These are phyloP conservation scores for Protomyces macrosporus DNA, from an alignment of 1,139 yeast species.

Conservation along the genomic window DNA sequence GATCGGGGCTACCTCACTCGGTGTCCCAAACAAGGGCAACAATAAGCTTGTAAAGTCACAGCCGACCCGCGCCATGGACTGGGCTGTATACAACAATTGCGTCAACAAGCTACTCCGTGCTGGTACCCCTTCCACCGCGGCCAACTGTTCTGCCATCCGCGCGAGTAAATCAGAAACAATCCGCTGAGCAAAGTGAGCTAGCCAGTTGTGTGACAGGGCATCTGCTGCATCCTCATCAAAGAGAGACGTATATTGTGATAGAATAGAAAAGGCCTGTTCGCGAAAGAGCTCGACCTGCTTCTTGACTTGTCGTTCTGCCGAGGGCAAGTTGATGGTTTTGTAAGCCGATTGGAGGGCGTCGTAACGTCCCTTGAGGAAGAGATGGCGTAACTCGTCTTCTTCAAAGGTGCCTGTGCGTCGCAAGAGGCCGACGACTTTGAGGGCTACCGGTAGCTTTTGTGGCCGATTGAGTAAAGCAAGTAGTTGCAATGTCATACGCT, in stretches of 20 bases:
- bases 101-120: conserved; percentile 59
- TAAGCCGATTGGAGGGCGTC: conserved; percentile 44
- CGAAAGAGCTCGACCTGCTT: conserved; percentile 76
- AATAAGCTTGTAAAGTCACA: conserved; percentile 53
- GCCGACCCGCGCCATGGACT: conserved; percentile 63
- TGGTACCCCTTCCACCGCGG: conserved; percentile 43
- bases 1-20: conserved; percentile 15
- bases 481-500: conserved; percentile 52
- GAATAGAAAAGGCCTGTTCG: conserved; percentile 70
- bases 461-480: conserved; percentile 67
- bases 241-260: conserved; percentile 60
- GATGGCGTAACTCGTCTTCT: conserved; percentile 36
- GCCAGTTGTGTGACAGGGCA: conserved; percentile 37
- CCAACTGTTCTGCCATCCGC: conserved; percentile 42
- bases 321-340: conserved; percentile 46
- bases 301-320: conserved; percentile 59
- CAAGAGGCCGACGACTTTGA: conserved; percentile 72
- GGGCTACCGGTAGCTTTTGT: conserved; percentile 66
- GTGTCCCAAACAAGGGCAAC: conserved; percentile 31
- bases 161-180: conserved; percentile 40
- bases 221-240: conserved; percentile 43
- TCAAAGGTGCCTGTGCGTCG: conserved; percentile 45
- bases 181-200: conserved; percentile 45
- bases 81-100: conserved; percentile 72
- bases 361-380: conserved; percentile 40